Conservation (phyloP, 2,329 filamentous ascomycete species). For the Epichloe scottii region DNA sequence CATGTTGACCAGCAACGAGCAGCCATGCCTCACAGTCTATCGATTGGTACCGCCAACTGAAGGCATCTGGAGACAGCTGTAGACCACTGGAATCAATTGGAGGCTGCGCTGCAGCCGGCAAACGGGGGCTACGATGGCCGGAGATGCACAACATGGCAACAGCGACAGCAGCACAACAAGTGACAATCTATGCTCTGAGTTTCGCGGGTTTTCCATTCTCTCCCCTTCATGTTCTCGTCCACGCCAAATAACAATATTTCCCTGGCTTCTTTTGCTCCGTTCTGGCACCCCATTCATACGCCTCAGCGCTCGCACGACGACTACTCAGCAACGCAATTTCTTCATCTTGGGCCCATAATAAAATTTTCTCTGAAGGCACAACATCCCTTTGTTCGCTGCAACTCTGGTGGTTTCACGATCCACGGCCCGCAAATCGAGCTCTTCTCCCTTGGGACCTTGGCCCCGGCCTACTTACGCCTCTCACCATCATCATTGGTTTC, state of each 20-base stretch:
- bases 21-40: not conserved
- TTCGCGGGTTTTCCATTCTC: too few species aligned
- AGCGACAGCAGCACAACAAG: not conserved
- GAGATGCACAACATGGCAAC: not conserved
- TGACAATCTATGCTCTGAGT: too few species aligned
- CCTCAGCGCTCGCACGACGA: not conserved
- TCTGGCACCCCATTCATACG: not conserved
- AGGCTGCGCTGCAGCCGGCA: not conserved
- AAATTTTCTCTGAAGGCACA: not conserved
- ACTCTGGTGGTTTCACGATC: not conserved
- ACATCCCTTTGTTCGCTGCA: slow-evolving; percentile 1
- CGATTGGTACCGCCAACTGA: not conserved
- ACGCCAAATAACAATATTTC: too few species aligned
- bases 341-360: slow-evolving; percentile 1
- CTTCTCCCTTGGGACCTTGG: too few species aligned
- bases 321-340: not conserved
- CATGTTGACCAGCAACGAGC: not conserved
- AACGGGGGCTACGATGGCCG: not conserved
- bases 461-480: too few species aligned
- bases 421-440: too few species aligned
- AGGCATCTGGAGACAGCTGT: not conserved
- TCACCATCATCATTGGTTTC: not conserved
- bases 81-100: too few species aligned
- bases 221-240: too few species aligned
- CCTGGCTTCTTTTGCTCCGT: not conserved